phyloP scores from a whole-genome alignment of 176 grass and related monocot species.

The Rhipidocladum racemiflorum region DNA sequence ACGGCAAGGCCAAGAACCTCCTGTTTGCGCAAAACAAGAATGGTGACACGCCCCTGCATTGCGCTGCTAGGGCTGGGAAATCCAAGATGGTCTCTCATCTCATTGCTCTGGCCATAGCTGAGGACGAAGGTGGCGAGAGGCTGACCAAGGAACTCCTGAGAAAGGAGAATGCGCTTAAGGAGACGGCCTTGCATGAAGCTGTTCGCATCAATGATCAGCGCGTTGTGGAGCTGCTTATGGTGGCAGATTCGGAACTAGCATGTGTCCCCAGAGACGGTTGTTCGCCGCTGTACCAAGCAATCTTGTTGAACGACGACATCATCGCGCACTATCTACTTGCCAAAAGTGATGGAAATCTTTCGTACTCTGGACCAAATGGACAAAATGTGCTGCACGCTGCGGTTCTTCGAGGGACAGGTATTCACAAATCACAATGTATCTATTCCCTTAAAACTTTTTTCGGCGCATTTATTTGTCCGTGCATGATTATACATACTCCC shows the following conservation, averaged over 20 bases:
- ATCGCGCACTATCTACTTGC: background rate
- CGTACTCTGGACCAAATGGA: background rate
- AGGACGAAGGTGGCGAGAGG: background rate
- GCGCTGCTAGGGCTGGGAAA: too few relatives aligned
- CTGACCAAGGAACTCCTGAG: background rate
- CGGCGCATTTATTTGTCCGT: too few relatives aligned
- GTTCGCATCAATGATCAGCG: background rate
- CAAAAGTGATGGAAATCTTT: too few relatives aligned
- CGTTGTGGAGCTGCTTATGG: too few relatives aligned
- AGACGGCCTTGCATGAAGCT: slow-evolving; percentile 6
- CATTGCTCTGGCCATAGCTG: background rate
- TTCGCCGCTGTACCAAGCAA: slow-evolving; percentile 1
- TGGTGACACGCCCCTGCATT: too few relatives aligned
- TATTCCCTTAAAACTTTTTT: too few relatives aligned
- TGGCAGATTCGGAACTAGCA: background rate
- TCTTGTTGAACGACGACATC: background rate
- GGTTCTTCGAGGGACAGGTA: too few relatives aligned
- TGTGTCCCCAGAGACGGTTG: background rate
- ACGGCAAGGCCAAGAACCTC: too few relatives aligned
- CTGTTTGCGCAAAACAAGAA: too few relatives aligned
- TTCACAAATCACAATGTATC: too few relatives aligned
- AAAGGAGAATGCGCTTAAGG: background rate
- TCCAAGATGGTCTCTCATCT: background rate
- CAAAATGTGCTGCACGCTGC: too few relatives aligned
- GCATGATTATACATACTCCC: too few relatives aligned